Evolutionary conservation across 1,139 yeast species (phyloP), one percentile per base, ranked within the genome.

Genomic region (Ogataea hybrid): DNA sequence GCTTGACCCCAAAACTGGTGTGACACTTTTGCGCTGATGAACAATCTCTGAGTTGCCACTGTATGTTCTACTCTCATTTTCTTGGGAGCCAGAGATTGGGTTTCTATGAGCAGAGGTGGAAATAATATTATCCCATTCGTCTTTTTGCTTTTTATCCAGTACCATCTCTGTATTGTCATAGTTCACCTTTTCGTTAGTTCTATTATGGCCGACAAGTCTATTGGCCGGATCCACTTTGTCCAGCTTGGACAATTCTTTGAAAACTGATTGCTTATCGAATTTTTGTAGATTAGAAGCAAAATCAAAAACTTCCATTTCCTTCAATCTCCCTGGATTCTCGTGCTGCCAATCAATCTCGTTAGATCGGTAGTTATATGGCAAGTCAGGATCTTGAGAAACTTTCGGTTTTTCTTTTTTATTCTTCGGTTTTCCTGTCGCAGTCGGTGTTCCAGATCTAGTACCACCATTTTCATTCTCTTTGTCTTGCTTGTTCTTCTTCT

Each of bases 191-290:
- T 50, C 54, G 8, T 54, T 47, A 5, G 69, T 52, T 56, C 76
- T 82, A 61, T 88, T 88, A 59, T 83, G 87, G 3, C 89, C 83
- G 6, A 86, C 96, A 30, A 88, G 68, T 49, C 96, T 70, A 35
- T 78, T 72, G 15, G 71, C 68, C 2, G 85, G 81, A 38, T 72
- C 78, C 18, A 80, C 70, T 12, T 70, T 71, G 58, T 88, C 96
- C 42, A 70, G 68, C 50, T 73, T 73, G 39, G 81, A 79, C 57
- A 89, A 76, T 57, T 86, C 88, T 43, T 84, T 85, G 62, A 90
- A 85, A 6, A 89, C 92, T 6, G 82, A 71, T 48, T 75, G 70
- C 62, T 90, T 90, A 63, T 90, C 95, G 58, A 90, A 90, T 71
- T 82, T 78, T 22, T 84, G 83, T 51, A 89, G 71, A 57, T 85